These are phyloP conservation scores for Mallotus repandus DNA, from an alignment of 441 rosid genomes.

Conservation along the genomic window DNA sequence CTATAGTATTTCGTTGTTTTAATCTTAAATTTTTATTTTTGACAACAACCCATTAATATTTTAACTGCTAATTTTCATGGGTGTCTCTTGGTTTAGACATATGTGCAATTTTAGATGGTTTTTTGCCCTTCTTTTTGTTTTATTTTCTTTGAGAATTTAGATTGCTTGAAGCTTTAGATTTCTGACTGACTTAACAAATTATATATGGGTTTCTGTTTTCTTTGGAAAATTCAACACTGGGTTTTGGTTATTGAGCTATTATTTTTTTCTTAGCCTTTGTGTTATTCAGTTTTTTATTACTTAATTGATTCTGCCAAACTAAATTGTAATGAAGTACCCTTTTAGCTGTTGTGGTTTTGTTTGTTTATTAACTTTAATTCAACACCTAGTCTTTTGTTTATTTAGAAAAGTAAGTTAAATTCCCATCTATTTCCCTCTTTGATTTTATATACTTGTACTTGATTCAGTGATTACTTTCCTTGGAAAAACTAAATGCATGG, in stretches of 20 bases:
- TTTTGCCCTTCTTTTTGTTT: neutral
- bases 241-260: neutral
- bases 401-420: no score
- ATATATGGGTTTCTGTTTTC: no score
- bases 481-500: no score
- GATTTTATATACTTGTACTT: neutral
- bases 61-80: no score
- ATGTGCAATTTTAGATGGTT: neutral
- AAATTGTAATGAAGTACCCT: neutral
- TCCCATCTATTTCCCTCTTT: neutral
- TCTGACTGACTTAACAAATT: neutral
- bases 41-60: neutral
- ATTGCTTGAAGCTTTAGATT: neutral
- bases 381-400: neutral
- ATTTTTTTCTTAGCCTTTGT: neutral
- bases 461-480: no score
- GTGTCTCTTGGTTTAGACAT: neutral
- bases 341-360: neutral
- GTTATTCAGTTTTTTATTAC: neutral
- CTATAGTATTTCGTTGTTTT: neutral
- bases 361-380: neutral
- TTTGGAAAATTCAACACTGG: neutral
- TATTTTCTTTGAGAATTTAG: neutral
- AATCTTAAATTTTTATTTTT: neutral
- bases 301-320: neutral